phyloP scores from a whole-genome alignment of 1,284 basidiomycete genomes.

The Veloboletus limbatus region DNA sequence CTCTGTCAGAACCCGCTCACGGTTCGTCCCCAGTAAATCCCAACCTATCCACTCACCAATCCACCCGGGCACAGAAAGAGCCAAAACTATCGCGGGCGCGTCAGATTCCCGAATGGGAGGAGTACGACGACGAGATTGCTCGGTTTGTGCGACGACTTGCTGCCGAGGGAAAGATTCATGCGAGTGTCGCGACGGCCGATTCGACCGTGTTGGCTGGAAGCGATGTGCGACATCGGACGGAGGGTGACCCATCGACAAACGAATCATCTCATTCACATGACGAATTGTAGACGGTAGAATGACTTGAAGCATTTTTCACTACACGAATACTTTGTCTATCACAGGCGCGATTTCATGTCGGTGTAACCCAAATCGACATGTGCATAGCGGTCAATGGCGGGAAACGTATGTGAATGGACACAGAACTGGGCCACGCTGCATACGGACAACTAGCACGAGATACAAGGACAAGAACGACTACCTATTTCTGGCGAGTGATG shows the following conservation, averaged over 20 bases:
- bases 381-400: background rate
- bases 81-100: slow-evolving; percentile 91
- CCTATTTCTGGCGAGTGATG: too few relatives aligned
- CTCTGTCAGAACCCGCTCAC: slow-evolving; percentile 92
- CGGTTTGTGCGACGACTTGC: slow-evolving; percentile 68
- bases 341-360: too few relatives aligned
- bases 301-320: background rate
- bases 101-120: slow-evolving; percentile 97
- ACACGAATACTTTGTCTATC: background rate
- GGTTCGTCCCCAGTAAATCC: slow-evolving; percentile 44
- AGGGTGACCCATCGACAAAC: background rate
- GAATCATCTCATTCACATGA: slow-evolving; percentile 15
- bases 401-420: too few relatives aligned
- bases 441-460: too few relatives aligned
- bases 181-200: slow-evolving; percentile 65
- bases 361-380: too few relatives aligned
- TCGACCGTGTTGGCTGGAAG: slow-evolving; percentile 69
- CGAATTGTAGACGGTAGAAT: slow-evolving; percentile 21
- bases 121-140: slow-evolving; percentile 81
- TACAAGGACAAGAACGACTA: too few relatives aligned
- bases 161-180: slow-evolving; percentile 61
- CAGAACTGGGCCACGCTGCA: too few relatives aligned
- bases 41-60: background rate
- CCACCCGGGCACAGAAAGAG: slow-evolving; percentile 68
- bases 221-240: slow-evolving; percentile 8